Base-by-base conservation (phyloP, 2,329 filamentous ascomycete genomes). In the Lachnellula occidentalis region DNA sequence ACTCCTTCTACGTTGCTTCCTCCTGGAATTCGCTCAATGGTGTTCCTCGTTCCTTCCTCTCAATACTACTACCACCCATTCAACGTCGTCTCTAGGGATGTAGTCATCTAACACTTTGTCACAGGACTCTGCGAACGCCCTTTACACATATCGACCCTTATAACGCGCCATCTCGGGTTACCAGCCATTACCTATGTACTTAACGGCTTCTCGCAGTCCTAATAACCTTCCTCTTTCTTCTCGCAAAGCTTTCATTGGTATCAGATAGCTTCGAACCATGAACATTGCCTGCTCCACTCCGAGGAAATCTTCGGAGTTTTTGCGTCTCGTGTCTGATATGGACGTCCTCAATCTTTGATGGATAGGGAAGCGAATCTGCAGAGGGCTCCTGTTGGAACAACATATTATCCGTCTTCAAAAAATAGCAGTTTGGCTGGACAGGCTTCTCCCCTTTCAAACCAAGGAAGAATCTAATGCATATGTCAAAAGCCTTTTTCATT, bases 111-210 rank as follows among this genome's bases (percentile, higher is more conserved):
- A 34, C 11, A 60, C 48, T 34, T 61, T 46, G 9, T 49, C 36
- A 31, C 54, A 60, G 56, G 52, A 60, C 11, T 51, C 36, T 27
- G 57, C 50, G 37, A 94, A 65, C 0, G 92, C 83, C n/a, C 77
- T 79, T 68, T 90, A 94, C 71, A 78, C 81, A 60, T 88, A 84
- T 66, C 78, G 82, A 0, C 89, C 88, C 72, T 94, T 92, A 68
- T 94, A 94, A 60, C 72, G 74, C 11, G 79, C 79, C 15, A 92
- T 88, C 70, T 89, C 83, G 37, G 85, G 81, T 1, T 85, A 87
- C 89, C 89, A 94, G 67, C 87, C 92, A 22, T 88, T 74, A n/a
- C n/a, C n/a, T n/a, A n/a, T n/a, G n/a, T n/a, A n/a, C n/a, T n/a
- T n/a, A 4, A 94, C 73, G 2, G 87, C 88, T 61, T 84, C 88